A percentile compares a stretch with the other conserved stretches of the same genome.
Evolutionary conservation across 345 rosid species (phyloP).

Genomic region (Brassica cretica): DNA sequence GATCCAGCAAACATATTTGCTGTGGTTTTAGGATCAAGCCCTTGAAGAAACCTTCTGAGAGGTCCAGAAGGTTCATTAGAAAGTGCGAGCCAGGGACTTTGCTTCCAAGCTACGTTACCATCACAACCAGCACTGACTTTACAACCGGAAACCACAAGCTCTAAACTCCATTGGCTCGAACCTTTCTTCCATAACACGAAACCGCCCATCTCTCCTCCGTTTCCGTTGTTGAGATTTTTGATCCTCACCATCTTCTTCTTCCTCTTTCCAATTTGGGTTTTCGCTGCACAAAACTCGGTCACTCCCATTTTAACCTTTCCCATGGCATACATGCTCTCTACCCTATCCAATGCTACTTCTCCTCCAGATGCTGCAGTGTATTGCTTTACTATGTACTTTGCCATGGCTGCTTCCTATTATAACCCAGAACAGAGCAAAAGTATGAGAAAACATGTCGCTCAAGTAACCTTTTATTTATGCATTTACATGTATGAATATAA

Average conservation of each 20-base stretch:
- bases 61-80: conserved; percentile 85
- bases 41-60: conserved; percentile 82
- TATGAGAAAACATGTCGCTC: conserved; percentile 25
- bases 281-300: conserved; percentile 39
- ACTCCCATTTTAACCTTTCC: conserved; percentile 45
- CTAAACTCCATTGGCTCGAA: conserved; percentile 86
- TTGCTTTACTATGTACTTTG: conserved; percentile 45
- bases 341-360: conserved; percentile 14
- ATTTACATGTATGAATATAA: neutral
- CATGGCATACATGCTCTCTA: conserved; percentile 45
- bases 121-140: conserved; percentile 95
- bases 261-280: conserved; percentile 27
- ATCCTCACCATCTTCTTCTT: conserved; percentile 48
- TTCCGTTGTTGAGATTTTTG: conserved; percentile 46
- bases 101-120: conserved; percentile 90
- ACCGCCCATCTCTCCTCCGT: conserved; percentile 80
- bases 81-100: conserved; percentile 80
- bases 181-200: conserved; percentile 91
- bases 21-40: conserved; percentile 83
- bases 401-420: conserved; percentile 42
- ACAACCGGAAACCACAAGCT: conserved; percentile 80
- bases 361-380: conserved; percentile 43
- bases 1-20: conserved; percentile 68
- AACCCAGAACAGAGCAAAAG: conserved; percentile 12
- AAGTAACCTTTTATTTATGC: neutral